phyloP scores from a whole-genome alignment of 2,329 filamentous ascomycete genomes.

The Acephala macrosclerotiorum region DNA sequence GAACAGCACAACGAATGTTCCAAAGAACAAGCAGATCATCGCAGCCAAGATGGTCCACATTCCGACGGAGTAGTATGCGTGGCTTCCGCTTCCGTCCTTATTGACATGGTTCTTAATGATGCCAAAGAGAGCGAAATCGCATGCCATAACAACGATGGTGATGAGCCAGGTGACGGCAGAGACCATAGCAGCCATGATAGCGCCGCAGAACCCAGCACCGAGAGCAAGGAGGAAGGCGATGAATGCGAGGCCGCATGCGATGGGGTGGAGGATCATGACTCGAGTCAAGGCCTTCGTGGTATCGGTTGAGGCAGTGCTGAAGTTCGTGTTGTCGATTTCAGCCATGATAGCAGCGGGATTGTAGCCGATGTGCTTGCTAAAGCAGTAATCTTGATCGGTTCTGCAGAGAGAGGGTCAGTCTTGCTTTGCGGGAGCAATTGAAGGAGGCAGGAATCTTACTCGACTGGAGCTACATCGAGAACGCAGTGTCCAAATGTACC shows the following conservation, averaged over 20 bases:
- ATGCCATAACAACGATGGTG: slow-evolving; percentile 56
- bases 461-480: slow-evolving; percentile 39
- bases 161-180: slow-evolving; percentile 58
- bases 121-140: slow-evolving; percentile 65
- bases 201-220: slow-evolving; percentile 58
- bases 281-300: slow-evolving; percentile 59
- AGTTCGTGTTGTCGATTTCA: slow-evolving; percentile 45
- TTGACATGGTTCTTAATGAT: slow-evolving; percentile 63
- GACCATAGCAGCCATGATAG: slow-evolving; percentile 58
- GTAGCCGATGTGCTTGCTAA: slow-evolving; percentile 60
- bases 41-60: slow-evolving; percentile 67
- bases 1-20: slow-evolving; percentile 63
- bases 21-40: slow-evolving; percentile 62
- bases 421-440: background rate
- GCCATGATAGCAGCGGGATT: slow-evolving; percentile 56
- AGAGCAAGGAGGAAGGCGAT: slow-evolving; percentile 64
- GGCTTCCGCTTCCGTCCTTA: slow-evolving; percentile 47
- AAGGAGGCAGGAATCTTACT: slow-evolving; percentile 33
- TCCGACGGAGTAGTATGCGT: slow-evolving; percentile 59
- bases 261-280: slow-evolving; percentile 68
- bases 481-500: slow-evolving; percentile 69
- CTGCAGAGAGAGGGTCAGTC: slow-evolving; percentile 18
- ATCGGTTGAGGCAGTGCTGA: slow-evolving; percentile 52
- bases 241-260: slow-evolving; percentile 64
- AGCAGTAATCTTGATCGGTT: slow-evolving; percentile 55